phyloP scores from a whole-genome alignment of 2,329 filamentous ascomycete species.

The Aspergillus japonicus region DNA sequence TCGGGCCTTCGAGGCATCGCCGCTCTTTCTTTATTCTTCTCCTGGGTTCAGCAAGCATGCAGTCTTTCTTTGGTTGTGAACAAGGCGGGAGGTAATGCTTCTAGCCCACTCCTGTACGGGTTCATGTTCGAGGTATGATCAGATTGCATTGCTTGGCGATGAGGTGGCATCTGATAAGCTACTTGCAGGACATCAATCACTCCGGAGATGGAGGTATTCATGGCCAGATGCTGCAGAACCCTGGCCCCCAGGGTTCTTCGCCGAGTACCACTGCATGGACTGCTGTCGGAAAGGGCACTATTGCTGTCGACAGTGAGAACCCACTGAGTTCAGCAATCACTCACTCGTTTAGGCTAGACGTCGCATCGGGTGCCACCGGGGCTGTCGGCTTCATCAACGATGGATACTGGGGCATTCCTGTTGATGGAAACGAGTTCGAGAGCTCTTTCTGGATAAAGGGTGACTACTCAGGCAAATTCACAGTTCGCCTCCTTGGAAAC shows the following conservation, averaged over 20 bases:
- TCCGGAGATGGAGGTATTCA: constrained; percentile 72
- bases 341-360: constrained; percentile 48
- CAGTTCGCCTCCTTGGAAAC: constrained; percentile 19
- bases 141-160: background rate
- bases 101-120: constrained; percentile 42
- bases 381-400: constrained; percentile 43
- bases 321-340: constrained; percentile 56
- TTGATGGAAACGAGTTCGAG: constrained; percentile 21
- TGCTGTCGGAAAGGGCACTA: constrained; percentile 43
- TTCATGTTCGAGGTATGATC: constrained; percentile 43
- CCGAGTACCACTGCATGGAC: constrained; percentile 50
- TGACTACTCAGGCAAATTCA: constrained; percentile 18
- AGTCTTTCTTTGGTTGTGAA: constrained; percentile 13
- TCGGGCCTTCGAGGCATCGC: constrained; percentile 12
- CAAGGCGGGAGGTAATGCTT: constrained; percentile 37
- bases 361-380: constrained; percentile 8
- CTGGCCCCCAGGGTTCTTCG: constrained; percentile 62
- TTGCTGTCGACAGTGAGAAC: constrained; percentile 50
- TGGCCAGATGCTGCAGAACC: constrained; percentile 68
- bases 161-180: background rate
- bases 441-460: constrained; percentile 28
- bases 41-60: constrained; percentile 1
- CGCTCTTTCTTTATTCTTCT: constrained; percentile 5
- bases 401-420: constrained; percentile 31
- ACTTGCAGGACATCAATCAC: constrained; percentile 60